These are phyloP conservation scores for Sugiyamaella japonica DNA, from an alignment of 1,139 yeast genomes.

Conservation along the genomic window DNA sequence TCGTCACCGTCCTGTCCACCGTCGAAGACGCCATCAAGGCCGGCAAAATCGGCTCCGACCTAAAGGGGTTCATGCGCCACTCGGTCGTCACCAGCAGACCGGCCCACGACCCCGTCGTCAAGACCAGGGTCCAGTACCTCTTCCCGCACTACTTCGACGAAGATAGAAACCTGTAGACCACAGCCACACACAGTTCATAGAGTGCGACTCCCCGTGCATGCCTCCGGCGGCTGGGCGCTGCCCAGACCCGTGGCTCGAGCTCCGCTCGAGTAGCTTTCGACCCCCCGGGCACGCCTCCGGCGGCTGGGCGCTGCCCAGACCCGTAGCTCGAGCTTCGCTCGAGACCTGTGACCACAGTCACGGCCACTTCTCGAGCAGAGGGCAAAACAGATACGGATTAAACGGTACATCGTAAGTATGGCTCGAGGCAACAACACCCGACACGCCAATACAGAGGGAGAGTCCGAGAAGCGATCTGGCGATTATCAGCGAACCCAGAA, in stretches of 20 bases:
- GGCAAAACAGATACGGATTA: too few species aligned
- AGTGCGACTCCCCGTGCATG: neutral
- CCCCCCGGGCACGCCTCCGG: too few species aligned
- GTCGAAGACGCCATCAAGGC: constrained; percentile 61
- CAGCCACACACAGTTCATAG: neutral
- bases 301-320: too few species aligned
- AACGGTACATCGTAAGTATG: too few species aligned
- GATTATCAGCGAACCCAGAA: too few species aligned
- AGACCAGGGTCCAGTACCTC: constrained; percentile 77
- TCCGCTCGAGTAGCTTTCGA: too few species aligned
- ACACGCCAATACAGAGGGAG: too few species aligned
- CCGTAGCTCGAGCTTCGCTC: too few species aligned
- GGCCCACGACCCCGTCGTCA: constrained; percentile 70
- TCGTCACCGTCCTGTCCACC: constrained; percentile 64
- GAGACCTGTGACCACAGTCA: too few species aligned
- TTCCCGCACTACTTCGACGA: constrained; percentile 72
- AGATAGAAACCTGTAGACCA: constrained; percentile 1
- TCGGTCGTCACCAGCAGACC: constrained; percentile 78
- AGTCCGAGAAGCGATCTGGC: too few species aligned
- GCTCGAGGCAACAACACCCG: too few species aligned
- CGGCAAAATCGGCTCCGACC: constrained; percentile 66
- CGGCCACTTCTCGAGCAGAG: too few species aligned
- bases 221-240: neutral
- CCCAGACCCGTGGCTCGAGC: neutral
- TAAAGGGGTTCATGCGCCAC: constrained; percentile 75